These are phyloP conservation scores for Seminavis robusta DNA, from an alignment of 108 stramenopile species.

Conservation along the genomic window DNA sequence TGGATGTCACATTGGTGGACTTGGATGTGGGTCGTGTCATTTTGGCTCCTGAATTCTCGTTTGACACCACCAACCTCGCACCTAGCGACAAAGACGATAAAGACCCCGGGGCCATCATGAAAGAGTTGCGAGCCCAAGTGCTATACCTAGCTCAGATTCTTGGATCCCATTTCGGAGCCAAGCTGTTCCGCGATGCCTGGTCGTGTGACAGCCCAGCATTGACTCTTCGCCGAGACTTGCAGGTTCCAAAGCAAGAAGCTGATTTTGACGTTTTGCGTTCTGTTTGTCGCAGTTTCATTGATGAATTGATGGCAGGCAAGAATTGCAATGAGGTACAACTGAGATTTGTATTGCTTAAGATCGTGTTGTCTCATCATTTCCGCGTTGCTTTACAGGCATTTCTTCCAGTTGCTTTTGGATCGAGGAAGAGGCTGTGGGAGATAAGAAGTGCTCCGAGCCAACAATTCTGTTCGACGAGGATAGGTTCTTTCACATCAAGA, in stretches of 20 bases:
- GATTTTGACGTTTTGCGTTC: slow-evolving; percentile 1
- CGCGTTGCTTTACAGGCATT: slow-evolving; percentile 32
- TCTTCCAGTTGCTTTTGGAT: slow-evolving; percentile 78
- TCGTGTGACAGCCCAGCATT: slow-evolving; percentile 48
- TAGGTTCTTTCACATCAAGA: slow-evolving; percentile 71
- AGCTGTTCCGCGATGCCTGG: slow-evolving; percentile 60
- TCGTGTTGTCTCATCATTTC: no score
- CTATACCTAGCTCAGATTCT: slow-evolving; percentile 70
- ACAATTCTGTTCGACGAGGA: slow-evolving; percentile 84
- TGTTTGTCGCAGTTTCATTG: slow-evolving; percentile 30
- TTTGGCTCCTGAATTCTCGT: slow-evolving; percentile 58
- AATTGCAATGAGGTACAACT: not conserved
- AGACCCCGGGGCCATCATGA: slow-evolving; percentile 18
- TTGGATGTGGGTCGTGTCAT: slow-evolving; percentile 87
- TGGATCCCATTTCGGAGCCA: slow-evolving; percentile 56
- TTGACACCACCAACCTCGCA: slow-evolving; percentile 33
- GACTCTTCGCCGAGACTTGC: not conserved
- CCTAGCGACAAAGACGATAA: slow-evolving; percentile 25
- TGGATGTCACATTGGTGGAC: slow-evolving; percentile 83
- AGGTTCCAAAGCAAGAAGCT: not conserved
- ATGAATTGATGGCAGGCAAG: slow-evolving; percentile 58
- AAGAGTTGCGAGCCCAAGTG: slow-evolving; percentile 66
- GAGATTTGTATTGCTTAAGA: not conserved
- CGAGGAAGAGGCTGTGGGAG: slow-evolving; percentile 37
- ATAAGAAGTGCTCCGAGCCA: slow-evolving; percentile 27